Evolutionary conservation across 495 filamentous ascomycete species (phyloP).

Genomic region (Lindgomyces ingoldianus): DNA sequence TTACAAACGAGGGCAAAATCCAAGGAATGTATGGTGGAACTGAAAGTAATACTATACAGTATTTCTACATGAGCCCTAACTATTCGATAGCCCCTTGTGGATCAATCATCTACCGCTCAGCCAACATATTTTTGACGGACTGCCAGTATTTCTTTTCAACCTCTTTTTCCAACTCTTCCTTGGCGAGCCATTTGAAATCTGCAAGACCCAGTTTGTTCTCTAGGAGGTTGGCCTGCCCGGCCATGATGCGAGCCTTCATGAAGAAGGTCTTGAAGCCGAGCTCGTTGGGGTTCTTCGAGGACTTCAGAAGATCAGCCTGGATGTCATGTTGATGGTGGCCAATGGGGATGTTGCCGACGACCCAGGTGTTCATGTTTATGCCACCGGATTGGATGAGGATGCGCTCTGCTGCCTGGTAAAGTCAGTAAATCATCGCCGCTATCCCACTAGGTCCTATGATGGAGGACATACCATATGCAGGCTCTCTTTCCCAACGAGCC

Average conservation of each 20-base stretch:
- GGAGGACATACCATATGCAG: slow-evolving; percentile 70
- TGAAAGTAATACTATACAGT: too few relatives aligned
- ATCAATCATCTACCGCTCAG: slow-evolving; percentile 57
- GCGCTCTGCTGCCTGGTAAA: slow-evolving; percentile 83
- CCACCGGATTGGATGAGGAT: slow-evolving; percentile 75
- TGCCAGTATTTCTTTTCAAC: slow-evolving; percentile 67
- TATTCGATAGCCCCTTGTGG: too few relatives aligned
- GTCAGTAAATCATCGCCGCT: too few relatives aligned
- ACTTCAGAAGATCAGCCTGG: slow-evolving; percentile 43
- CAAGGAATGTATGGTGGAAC: too few relatives aligned
- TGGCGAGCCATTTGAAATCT: slow-evolving; percentile 91
- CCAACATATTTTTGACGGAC: slow-evolving; percentile 77
- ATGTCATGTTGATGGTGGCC: slow-evolving; percentile 68
- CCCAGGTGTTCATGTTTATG: slow-evolving; percentile 98
- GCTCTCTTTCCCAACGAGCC: slow-evolving; percentile 67
- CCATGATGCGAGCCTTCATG: slow-evolving; percentile 93
- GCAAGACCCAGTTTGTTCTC: slow-evolving; percentile 68
- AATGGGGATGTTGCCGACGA: slow-evolving; percentile 86
- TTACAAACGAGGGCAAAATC: too few relatives aligned
- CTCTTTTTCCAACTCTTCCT: slow-evolving; percentile 74
- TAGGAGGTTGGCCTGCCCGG: slow-evolving; percentile 82
- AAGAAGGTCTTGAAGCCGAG: slow-evolving; percentile 84
- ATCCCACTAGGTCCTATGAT: too few relatives aligned
- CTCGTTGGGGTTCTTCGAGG: slow-evolving; percentile 44
- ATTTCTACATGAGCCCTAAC: too few relatives aligned